phyloP scores from a whole-genome alignment of 169 alveolate genomes.

The Plasmodium chabaudi region DNA sequence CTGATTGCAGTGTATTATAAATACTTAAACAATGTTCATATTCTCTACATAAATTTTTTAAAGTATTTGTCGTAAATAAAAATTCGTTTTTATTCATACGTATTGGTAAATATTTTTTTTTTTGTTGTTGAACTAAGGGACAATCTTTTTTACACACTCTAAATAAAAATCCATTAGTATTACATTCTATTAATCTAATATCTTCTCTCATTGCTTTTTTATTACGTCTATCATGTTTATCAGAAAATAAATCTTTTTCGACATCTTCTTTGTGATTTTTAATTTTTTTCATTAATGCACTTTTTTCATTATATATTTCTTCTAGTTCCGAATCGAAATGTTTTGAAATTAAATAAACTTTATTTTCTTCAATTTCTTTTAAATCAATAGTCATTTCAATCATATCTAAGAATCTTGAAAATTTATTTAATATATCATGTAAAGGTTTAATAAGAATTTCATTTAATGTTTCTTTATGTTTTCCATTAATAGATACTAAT shows the following conservation, averaged over 20 bases:
- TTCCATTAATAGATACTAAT: constrained; percentile 80
- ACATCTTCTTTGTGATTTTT: constrained; percentile 88
- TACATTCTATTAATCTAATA: constrained; percentile 86
- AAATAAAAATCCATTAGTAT: constrained; percentile 87
- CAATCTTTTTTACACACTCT: constrained; percentile 91
- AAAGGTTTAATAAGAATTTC: constrained; percentile 84
- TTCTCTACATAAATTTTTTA: constrained; percentile 86
- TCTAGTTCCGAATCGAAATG: constrained; percentile 87
- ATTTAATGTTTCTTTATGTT: constrained; percentile 77
- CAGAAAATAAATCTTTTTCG: constrained; percentile 84
- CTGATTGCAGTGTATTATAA: constrained; percentile 88
- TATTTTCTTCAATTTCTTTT: constrained; percentile 92
- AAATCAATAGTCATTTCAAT: constrained; percentile 94
- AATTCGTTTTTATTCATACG: constrained; percentile 88
- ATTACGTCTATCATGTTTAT: constrained; percentile 76
- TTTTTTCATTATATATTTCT: constrained; percentile 83
- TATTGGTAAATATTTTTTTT: constrained; percentile 59
- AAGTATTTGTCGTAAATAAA: constrained; percentile 89
- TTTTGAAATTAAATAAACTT: constrained; percentile 87
- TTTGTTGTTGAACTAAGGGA: constrained; percentile 76
- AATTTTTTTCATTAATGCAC: constrained; percentile 85
- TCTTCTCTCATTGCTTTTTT: constrained; percentile 79
- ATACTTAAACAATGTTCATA: constrained; percentile 85
- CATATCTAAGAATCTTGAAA: constrained; percentile 89
- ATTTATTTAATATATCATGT: constrained; percentile 84